Evolutionary conservation across 257 asterid genomes (phyloP).

Genomic region (Nicotiana sylvestris): DNA sequence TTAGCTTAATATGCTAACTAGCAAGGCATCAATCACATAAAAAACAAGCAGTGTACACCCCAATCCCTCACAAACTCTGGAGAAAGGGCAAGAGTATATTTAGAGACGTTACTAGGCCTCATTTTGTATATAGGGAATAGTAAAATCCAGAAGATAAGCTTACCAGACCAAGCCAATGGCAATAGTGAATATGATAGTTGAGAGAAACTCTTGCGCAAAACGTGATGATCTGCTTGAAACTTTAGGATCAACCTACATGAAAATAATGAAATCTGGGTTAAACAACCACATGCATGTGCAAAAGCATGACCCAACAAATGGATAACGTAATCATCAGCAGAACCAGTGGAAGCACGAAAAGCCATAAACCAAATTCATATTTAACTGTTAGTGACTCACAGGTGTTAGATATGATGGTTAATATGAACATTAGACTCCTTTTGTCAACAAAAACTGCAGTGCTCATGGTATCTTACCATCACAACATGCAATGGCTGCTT

Average conservation of each 20-base stretch:
- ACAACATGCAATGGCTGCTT: conserved; percentile 92
- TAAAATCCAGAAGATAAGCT: conserved; percentile 19
- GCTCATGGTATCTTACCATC: conserved; percentile 56
- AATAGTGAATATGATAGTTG: conserved; percentile 73
- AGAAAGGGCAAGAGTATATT: neutral
- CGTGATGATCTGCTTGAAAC: conserved; percentile 65
- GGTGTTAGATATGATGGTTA: neutral
- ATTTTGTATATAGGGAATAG: neutral
- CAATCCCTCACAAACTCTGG: neutral
- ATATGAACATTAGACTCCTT: neutral
- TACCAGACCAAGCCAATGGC: conserved; percentile 89
- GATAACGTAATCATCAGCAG: neutral
- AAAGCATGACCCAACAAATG: neutral
- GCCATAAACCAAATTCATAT: neutral
- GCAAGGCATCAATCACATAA: neutral
- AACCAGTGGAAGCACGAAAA: neutral
- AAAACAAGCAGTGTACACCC: neutral
- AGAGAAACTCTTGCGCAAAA: conserved; percentile 66
- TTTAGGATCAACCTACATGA: conserved; percentile 79
- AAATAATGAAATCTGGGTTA: conserved; percentile 10
- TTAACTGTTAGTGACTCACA: neutral
- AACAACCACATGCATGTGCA: neutral
- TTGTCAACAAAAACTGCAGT: conserved; percentile 3
- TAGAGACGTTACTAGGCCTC: conserved; percentile 2
- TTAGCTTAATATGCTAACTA: neutral